A percentile compares a stretch with the other conserved stretches of the same genome.
Conservation (phyloP, 129 eudicot genomes). For the Solidago caesia region DNA sequence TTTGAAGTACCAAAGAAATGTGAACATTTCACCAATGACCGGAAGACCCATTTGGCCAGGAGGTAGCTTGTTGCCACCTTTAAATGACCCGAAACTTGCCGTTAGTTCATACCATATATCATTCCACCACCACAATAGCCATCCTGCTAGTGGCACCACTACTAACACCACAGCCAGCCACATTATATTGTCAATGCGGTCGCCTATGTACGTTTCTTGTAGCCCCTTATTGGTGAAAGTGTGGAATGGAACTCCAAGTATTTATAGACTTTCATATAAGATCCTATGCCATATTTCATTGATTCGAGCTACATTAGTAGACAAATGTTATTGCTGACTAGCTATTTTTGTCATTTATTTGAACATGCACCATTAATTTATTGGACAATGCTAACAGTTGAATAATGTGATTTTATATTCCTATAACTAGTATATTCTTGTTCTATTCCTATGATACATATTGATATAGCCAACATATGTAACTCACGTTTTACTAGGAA, state of each 20-base stretch:
- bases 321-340: background rate
- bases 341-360: background rate
- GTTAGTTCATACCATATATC: slow-evolving; percentile 38
- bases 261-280: slow-evolving; percentile 15
- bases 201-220: background rate
- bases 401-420: background rate
- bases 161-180: slow-evolving; percentile 36
- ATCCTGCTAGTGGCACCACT: slow-evolving; percentile 31
- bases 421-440: background rate
- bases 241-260: slow-evolving; percentile 13
- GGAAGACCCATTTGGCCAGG: slow-evolving; percentile 68
- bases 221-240: background rate
- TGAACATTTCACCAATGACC: slow-evolving; percentile 48
- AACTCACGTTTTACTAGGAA: too few species aligned
- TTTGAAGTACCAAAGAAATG: slow-evolving; percentile 62
- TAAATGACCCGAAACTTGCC: slow-evolving; percentile 17
- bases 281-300: slow-evolving; percentile 14
- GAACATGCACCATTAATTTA: too few species aligned
- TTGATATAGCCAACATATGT: too few species aligned
- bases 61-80: slow-evolving; percentile 39
- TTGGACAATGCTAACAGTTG: slow-evolving; percentile 6
- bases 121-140: slow-evolving; percentile 61
- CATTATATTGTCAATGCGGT: background rate
- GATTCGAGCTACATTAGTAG: slow-evolving; percentile 18
- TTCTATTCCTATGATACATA: background rate